These are phyloP conservation scores for Pichia phayaonensis DNA, from an alignment of 805 yeast genomes.

Conservation along the genomic window DNA sequence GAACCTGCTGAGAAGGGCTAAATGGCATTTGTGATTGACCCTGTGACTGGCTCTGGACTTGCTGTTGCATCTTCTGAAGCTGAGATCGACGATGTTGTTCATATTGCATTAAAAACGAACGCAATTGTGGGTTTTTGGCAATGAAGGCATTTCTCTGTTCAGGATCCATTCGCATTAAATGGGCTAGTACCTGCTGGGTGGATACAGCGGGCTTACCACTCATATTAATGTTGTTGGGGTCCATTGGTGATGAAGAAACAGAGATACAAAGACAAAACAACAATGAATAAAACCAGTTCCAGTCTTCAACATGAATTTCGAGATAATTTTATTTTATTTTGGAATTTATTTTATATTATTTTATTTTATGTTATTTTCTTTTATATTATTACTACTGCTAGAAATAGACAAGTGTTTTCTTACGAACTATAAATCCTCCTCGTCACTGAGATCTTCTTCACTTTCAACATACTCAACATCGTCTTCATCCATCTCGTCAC, in stretches of 20 bases:
- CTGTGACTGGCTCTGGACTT: not conserved
- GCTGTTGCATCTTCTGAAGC: constrained; percentile 24
- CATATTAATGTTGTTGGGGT: not conserved
- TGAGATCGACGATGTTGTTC: constrained; percentile 28
- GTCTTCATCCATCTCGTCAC: constrained; percentile 13
- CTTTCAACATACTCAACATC: constrained; percentile 18
- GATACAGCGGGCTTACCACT: constrained; percentile 16
- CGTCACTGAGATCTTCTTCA: constrained; percentile 18
- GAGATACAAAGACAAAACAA: not conserved
- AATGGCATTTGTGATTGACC: not conserved
- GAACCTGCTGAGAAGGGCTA: not conserved
- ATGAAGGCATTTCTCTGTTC: constrained; percentile 28
- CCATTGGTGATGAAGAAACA: not conserved
- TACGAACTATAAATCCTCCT: constrained; percentile 10
- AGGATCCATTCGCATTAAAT: constrained; percentile 30
- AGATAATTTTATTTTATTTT: not conserved
- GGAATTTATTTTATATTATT: too few species aligned
- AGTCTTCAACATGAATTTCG: not conserved
- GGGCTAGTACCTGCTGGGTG: constrained; percentile 26
- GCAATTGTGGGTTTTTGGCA: constrained; percentile 29
- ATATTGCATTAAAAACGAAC: constrained; percentile 26
- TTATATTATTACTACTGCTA: not conserved
- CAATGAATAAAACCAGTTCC: not conserved
- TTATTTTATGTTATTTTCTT: too few species aligned
- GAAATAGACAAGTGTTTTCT: not conserved